Evolutionary conservation across 2,329 filamentous ascomycete species (phyloP), one percentile per base, ranked within the genome.

Genomic region (Parascedosporium putredinis): DNA sequence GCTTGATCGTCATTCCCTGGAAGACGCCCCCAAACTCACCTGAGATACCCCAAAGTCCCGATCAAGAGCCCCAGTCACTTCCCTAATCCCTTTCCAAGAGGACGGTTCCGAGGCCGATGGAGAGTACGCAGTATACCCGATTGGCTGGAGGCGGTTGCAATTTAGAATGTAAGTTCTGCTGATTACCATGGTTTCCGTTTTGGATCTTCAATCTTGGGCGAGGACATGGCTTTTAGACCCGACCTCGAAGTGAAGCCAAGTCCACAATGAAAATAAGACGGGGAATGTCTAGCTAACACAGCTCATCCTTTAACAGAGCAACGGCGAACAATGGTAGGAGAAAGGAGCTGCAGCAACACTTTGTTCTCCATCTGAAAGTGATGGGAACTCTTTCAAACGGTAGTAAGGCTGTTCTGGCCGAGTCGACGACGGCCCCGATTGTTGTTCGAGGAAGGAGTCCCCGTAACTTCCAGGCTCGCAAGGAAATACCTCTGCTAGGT

Each of bases 1-100:
- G 94, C 58, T 83, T 97, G 54, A 96, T 97, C 55, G 93, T 93
- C 6, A 95, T 97, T 52, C 91, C 91, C 1, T 97, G 91, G 91
- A 97, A 97, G 72, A 96, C 90, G 2, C 90, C 89, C 1, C 87
- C 86, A 24, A 87, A 84, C 66, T 80, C 83, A 3, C 76, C 81
- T n/a, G 79, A 84, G 55, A 73, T 82, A 52, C 74, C 68, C 53
- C 79, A 84, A 54, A 71, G 70, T 2, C 72, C 72, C 0, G 91
- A 97, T 62, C 89, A 91, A 61, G 91, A 97, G 63, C 91, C 91
- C 4, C 80, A 86, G 1, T 78, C 88, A 1, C 82, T 95, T 52
- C 87, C 88, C 68, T 96, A 54, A 78, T 82, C 46, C 78, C 79
- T 4, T 81, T 81, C 58, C 75, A 79, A 36, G 78, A 82, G n/a